phyloP scores from a whole-genome alignment of 2,329 filamentous ascomycete species.

The Hyphodiscus sp. region DNA sequence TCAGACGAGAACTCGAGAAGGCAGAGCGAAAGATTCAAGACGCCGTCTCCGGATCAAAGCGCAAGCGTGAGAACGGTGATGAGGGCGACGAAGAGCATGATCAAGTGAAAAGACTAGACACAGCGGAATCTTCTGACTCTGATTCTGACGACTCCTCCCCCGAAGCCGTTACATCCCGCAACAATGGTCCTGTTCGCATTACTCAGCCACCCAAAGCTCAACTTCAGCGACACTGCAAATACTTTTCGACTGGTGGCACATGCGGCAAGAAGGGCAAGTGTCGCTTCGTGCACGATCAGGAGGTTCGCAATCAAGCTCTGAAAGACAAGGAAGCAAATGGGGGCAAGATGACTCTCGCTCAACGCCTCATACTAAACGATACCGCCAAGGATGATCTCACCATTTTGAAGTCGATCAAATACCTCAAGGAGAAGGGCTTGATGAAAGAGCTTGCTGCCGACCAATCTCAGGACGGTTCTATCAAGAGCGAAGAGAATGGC shows the following conservation, averaged over 20 bases:
- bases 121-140: slow-evolving; percentile 30
- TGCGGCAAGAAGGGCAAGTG: slow-evolving; percentile 72
- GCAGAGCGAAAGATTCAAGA: slow-evolving; percentile 47
- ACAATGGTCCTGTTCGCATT: slow-evolving; percentile 21
- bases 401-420: slow-evolving; percentile 59
- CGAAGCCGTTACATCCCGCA: slow-evolving; percentile 48
- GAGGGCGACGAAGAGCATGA: slow-evolving; percentile 56
- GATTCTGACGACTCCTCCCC: slow-evolving; percentile 53
- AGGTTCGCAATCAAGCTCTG: slow-evolving; percentile 56
- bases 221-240: slow-evolving; percentile 62
- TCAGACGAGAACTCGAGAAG: slow-evolving; percentile 59
- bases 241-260: slow-evolving; percentile 61
- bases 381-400: slow-evolving; percentile 62
- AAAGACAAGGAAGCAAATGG: slow-evolving; percentile 59
- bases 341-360: slow-evolving; percentile 58
- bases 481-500: slow-evolving; percentile 23
- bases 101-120: slow-evolving; percentile 27
- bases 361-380: slow-evolving; percentile 60
- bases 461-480: slow-evolving; percentile 16
- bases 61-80: slow-evolving; percentile 61
- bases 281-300: slow-evolving; percentile 62
- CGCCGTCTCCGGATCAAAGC: slow-evolving; percentile 51
- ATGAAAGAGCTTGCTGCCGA: slow-evolving; percentile 27
- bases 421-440: slow-evolving; percentile 46
- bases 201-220: slow-evolving; percentile 50